These are phyloP conservation scores for Pogostemon cablin DNA, from an alignment of 257 asterid species.

Conservation along the genomic window DNA sequence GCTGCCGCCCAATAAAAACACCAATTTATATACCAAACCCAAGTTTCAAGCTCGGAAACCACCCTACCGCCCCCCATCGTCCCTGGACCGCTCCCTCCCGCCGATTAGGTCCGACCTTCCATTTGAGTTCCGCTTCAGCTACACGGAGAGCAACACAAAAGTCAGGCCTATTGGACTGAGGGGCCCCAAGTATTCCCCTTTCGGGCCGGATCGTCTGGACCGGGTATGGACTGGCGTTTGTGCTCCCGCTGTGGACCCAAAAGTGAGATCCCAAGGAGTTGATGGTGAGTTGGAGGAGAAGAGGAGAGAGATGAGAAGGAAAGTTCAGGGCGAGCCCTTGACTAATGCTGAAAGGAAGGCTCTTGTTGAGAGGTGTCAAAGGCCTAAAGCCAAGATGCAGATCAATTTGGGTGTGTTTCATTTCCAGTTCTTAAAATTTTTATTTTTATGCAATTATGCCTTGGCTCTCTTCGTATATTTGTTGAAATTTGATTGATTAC, in stretches of 20 bases:
- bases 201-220: slow-evolving; percentile 79
- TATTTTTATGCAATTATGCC: not conserved
- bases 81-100: slow-evolving; percentile 56
- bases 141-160: slow-evolving; percentile 76
- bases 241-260: slow-evolving; percentile 88
- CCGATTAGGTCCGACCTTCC: slow-evolving; percentile 68
- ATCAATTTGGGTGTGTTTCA: slow-evolving; percentile 70
- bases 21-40: slow-evolving; percentile 33
- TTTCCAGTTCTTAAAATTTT: slow-evolving; percentile 3
- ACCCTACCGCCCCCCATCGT: slow-evolving; percentile 83
- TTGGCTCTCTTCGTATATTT: not conserved
- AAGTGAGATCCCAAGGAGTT: slow-evolving; percentile 50
- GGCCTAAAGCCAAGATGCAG: slow-evolving; percentile 75
- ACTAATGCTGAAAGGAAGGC: slow-evolving; percentile 76
- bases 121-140: slow-evolving; percentile 93
- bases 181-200: slow-evolving; percentile 94
- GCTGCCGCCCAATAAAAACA: slow-evolving; percentile 34
- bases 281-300: slow-evolving; percentile 74
- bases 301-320: slow-evolving; percentile 58
- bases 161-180: slow-evolving; percentile 87
- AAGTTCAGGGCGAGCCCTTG: slow-evolving; percentile 70
- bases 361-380: slow-evolving; percentile 67
- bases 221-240: slow-evolving; percentile 96
- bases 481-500: slow-evolving; percentile 12
- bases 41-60: slow-evolving; percentile 33